Evolutionary conservation across 2,329 filamentous ascomycete genomes (phyloP).

Genomic region (Dactylonectria estremocensis): DNA sequence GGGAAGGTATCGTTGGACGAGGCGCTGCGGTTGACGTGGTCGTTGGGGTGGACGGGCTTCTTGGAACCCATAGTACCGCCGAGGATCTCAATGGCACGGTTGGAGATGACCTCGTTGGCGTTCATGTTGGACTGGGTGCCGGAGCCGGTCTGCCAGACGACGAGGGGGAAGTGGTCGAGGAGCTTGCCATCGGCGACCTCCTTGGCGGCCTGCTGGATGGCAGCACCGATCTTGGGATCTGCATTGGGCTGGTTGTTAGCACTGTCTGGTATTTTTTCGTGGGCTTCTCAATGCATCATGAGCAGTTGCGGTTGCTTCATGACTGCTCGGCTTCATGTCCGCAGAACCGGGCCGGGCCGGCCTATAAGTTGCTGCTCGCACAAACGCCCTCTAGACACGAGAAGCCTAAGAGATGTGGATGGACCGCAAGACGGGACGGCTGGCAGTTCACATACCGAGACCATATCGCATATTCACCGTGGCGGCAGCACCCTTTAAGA

Average conservation of each 20-base stretch:
- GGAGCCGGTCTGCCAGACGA: conserved; percentile 99
- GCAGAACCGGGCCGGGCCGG: conserved; percentile 3
- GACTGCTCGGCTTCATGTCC: conserved; percentile 1
- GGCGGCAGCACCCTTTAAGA: conserved; percentile 96
- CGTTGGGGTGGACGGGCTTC: conserved; percentile 99
- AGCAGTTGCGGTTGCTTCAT: not conserved
- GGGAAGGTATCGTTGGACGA: conserved; percentile 99
- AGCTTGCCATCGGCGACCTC: conserved; percentile 97
- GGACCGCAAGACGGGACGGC: not conserved
- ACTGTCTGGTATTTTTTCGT: not conserved
- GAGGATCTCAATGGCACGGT: conserved; percentile 97
- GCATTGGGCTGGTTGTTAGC: conserved; percentile 23
- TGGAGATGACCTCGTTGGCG: conserved; percentile 99
- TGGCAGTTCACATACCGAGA: conserved; percentile 71
- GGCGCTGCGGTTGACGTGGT: conserved; percentile 99
- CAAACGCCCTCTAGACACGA: not conserved
- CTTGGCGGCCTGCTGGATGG: conserved; percentile 93
- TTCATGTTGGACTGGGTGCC: conserved; percentile 99
- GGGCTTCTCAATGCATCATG: conserved; percentile 1
- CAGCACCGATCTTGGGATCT: conserved; percentile 92
- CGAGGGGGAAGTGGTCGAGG: conserved; percentile 96
- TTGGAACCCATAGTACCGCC: conserved; percentile 95
- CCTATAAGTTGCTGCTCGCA: not conserved
- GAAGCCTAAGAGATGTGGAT: not conserved
- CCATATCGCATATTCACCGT: conserved; percentile 96